Base-by-base conservation (phyloP, 805 yeast species). In the Maudiozyma barnettii region DNA sequence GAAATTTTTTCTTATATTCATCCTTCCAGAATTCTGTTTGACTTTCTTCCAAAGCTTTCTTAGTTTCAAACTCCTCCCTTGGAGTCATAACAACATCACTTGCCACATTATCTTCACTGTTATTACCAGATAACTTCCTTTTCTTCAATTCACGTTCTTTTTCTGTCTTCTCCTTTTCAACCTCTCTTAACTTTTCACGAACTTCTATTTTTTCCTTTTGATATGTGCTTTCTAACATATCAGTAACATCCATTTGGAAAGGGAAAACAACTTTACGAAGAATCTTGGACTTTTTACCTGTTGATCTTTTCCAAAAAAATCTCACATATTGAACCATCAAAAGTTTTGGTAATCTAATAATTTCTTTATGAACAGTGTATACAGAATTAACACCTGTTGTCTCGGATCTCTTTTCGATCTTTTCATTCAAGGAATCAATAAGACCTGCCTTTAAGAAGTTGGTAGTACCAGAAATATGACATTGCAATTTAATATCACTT, bases 201-300 rank as follows among this genome's bases (percentile, higher is more conserved):
- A 78, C 76, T 39, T 80, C 76, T 19, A 81, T 73, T 60, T 89
- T 81, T 48, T 78, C 78, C 13, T 71, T 69, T 60, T 78, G 81
- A 53, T 89, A 77, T 10, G 78, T 81, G n/a, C 80, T 89, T 49
- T 89, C 89, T 56, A 93, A 74, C 69, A 90, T 70, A 61, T 90
- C 97, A 16, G 90, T 77, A 37, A 88, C 73, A 64, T 93, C 99
- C 49, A 91, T 71, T 65, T 86, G 93, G 68, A 89, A 85, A 39
- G 99, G 99, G 70, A 93, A 93, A 53, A 82, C 85, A 22, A 93
- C 99, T 69, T 84, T 88, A 64, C 99, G 81, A 64, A 93, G 74
- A 62, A 93, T 93, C 68, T 93, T 93, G 18, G 96, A 84, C 70
- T 93, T 93, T 67, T 84, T 85, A 54, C 78, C 79, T 3, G 95